Evolutionary conservation across 2,329 filamentous ascomycete genomes (phyloP), one percentile per base, ranked within the genome.

Genomic region (Oidium heveae): DNA sequence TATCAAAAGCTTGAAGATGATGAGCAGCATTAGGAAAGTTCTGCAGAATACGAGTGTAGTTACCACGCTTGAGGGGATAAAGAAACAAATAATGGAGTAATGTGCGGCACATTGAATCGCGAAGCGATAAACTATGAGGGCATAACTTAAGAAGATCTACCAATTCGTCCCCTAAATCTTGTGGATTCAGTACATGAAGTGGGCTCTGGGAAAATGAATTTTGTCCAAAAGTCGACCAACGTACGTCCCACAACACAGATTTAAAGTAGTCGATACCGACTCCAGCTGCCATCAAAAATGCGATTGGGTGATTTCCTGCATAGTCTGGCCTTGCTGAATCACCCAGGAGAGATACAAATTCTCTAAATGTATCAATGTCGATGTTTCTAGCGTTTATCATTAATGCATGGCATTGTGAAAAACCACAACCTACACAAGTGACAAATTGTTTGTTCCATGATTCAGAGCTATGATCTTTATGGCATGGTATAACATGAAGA

Each of bases 161-260:
- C 18, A 61, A 18, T 20, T 57, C 43, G 24, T 59, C 59, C 15
- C 57, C 57, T 16, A 61, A 43, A 51, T 56, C 56, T 49, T 58
- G 57, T 33, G 59, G 58, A 46, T 61, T 56, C 12, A 61, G 53
- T 1, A 60, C 56, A 39, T 61, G 59, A 18, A 61, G 53, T 10
- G 60, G 60, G 39, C 60, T 61, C 24, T 61, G 59, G 1, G 57
- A 57, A 49, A 61, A 61, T 9, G 54, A 56, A 46, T 61, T 61
- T 43, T 57, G 59, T 8, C 51, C 55, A 34, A 50, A 57, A 12
- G 15, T 51, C 10, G 49, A 28, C 49, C 49, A 51, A 15, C 37
- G 57, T 18, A 55, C 39, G 8, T 57, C 52, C 47, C 37, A 56
- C 10, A 56, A 20, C 9, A 59, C 53, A 12, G 56, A 53, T 1